Evolutionary conservation across 169 alveolate genomes (phyloP).

Genomic region (Plasmodium coatneyi): DNA sequence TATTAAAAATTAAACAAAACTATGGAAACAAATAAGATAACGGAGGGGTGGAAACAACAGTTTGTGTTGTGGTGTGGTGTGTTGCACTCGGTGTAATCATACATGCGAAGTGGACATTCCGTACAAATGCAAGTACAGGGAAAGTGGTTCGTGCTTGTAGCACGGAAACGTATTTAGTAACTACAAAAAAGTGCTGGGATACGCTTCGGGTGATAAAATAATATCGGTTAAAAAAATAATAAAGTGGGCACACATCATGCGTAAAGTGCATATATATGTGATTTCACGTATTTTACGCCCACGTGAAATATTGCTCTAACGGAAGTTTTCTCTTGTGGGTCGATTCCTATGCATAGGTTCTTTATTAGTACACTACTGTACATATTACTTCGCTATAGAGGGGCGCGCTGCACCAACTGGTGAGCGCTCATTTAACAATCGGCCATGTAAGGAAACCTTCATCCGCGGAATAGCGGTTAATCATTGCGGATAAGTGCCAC

Average conservation of each 20-base stretch:
- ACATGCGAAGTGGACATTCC: not conserved
- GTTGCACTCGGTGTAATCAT: constrained; percentile 1
- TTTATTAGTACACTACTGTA: not conserved
- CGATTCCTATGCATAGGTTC: not conserved
- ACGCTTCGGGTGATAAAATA: not conserved
- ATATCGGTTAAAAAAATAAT: not conserved
- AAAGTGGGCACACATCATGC: not conserved
- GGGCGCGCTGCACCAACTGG: not conserved
- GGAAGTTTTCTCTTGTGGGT: not conserved
- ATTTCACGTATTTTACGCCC: not conserved
- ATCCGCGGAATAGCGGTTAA: not conserved
- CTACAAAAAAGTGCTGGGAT: not conserved
- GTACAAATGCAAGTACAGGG: not conserved
- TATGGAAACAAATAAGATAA: not conserved
- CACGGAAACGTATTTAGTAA: not conserved
- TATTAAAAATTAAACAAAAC: constrained; percentile 21
- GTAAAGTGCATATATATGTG: not conserved
- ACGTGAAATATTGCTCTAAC: not conserved
- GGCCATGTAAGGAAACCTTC: not conserved
- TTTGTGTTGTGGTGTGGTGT: not conserved
- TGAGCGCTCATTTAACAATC: not conserved
- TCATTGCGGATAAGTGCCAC: not conserved
- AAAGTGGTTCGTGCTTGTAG: not conserved
- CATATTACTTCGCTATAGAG: not conserved
- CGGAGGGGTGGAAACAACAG: not conserved